Conservation (phyloP, 1,284 basidiomycete species). For the Pseudomicrostroma phylloplanum region DNA sequence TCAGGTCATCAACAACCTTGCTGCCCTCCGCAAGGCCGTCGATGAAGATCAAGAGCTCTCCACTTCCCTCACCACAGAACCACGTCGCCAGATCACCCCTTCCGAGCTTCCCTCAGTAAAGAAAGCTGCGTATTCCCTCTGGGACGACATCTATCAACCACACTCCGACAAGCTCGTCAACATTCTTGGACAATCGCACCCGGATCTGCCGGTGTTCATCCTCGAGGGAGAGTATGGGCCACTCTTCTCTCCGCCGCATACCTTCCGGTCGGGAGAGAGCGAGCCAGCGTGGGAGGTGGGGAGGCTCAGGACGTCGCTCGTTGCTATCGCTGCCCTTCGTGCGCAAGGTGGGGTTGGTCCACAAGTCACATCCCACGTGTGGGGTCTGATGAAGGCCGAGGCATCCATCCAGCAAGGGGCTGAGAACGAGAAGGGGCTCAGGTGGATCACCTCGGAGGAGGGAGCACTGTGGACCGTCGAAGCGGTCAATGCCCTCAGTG, state of each 20-base stretch:
- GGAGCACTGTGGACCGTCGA: slow-evolving; percentile 86
- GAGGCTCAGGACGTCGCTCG: slow-evolving; percentile 76
- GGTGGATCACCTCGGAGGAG: slow-evolving; percentile 79
- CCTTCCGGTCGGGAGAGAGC: slow-evolving; percentile 49
- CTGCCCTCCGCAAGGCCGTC: slow-evolving; percentile 41
- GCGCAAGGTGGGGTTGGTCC: slow-evolving; percentile 79
- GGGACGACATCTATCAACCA: slow-evolving; percentile 86
- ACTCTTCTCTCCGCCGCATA: slow-evolving; percentile 67
- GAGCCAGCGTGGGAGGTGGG: slow-evolving; percentile 61
- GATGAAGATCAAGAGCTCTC: slow-evolving; percentile 41
- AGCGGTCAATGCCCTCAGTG: slow-evolving; percentile 62
- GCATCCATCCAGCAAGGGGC: slow-evolving; percentile 50
- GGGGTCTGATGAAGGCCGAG: slow-evolving; percentile 77
- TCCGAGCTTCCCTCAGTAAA: slow-evolving; percentile 22
- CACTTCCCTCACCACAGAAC: slow-evolving; percentile 29
- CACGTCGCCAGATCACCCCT: slow-evolving; percentile 33
- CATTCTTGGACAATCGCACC: slow-evolving; percentile 73
- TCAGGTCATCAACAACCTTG: slow-evolving; percentile 47
- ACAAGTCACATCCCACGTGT: slow-evolving; percentile 84
- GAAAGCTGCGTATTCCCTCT: slow-evolving; percentile 52
- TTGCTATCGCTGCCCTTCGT: slow-evolving; percentile 83
- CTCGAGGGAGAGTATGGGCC: slow-evolving; percentile 81
- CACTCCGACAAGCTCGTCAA: slow-evolving; percentile 79
- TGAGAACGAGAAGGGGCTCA: slow-evolving; percentile 57
- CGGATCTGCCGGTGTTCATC: slow-evolving; percentile 69